Percentiles rank a stretch among this genome's conserved stretches.
Conservation (phyloP, 306 rosid species). For the Cyclanthera cordifolia region DNA sequence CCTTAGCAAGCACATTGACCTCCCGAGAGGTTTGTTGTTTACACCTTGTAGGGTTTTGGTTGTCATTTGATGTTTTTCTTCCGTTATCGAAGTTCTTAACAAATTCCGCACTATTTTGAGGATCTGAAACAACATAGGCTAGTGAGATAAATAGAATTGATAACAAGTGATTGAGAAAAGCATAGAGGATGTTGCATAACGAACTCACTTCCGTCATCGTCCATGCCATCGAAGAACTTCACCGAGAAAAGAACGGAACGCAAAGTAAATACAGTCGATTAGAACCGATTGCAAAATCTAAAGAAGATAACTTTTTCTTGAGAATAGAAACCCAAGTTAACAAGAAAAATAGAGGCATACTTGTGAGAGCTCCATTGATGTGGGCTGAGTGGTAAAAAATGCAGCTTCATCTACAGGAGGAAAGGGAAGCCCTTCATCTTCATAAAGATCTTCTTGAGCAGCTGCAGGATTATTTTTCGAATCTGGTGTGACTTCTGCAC, state of each 20-base stretch:
- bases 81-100: conserved; percentile 39
- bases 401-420: conserved; percentile 85
- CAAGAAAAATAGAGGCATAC: conserved; percentile 25
- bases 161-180: conserved; percentile 22
- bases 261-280: conserved; percentile 31
- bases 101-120: conserved; percentile 43
- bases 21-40: conserved; percentile 28
- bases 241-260: conserved; percentile 17
- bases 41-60: conserved; percentile 28
- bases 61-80: conserved; percentile 36
- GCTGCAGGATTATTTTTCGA: conserved; percentile 48
- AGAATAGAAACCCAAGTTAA: conserved; percentile 1
- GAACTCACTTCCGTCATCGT: conserved; percentile 91
- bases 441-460: conserved; percentile 37
- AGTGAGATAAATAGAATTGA: conserved; percentile 23
- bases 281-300: conserved; percentile 13
- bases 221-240: conserved; percentile 98
- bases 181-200: conserved; percentile 26
- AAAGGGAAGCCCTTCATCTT: conserved; percentile 81
- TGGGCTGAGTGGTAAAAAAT: conserved; percentile 47
- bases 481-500: conserved; percentile 59
- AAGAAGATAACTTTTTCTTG: not conserved
- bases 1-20: conserved; percentile 28
- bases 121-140: conserved; percentile 58
- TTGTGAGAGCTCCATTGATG: conserved; percentile 70